Evolutionary conservation across 2,329 filamentous ascomycete species (phyloP).

Genomic region (Diplocarpon mali): DNA sequence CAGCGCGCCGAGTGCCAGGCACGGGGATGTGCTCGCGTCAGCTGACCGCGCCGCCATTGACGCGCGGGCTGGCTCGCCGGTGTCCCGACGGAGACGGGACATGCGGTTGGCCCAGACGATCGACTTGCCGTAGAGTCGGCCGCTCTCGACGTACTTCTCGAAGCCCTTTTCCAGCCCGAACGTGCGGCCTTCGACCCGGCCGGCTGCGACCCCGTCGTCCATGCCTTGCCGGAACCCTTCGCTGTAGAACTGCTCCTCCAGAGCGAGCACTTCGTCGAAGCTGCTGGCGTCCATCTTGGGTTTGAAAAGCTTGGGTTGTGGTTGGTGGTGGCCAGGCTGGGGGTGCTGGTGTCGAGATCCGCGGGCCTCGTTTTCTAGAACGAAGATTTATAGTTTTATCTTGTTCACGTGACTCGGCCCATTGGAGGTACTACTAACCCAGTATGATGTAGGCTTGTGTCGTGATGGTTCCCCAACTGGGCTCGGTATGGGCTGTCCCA

Average conservation of each 20-base stretch:
- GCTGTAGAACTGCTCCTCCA: slow-evolving; percentile 64
- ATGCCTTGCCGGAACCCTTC: slow-evolving; percentile 70
- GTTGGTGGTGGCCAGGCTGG: neutral
- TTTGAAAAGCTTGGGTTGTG: slow-evolving; percentile 1
- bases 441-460: no score
- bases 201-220: slow-evolving; percentile 64
- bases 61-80: neutral
- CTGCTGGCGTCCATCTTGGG: slow-evolving; percentile 17
- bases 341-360: neutral
- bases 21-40: neutral
- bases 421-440: no score
- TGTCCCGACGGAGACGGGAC: slow-evolving; percentile 20
- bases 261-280: slow-evolving; percentile 38
- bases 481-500: no score
- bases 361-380: no score
- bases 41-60: neutral
- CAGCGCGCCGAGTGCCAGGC: slow-evolving; percentile 33
- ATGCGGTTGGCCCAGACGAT: slow-evolving; percentile 75
- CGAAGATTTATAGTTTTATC: no score
- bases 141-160: slow-evolving; percentile 79
- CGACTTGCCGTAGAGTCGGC: slow-evolving; percentile 65
- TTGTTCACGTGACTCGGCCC: no score
- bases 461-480: no score
- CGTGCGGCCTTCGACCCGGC: slow-evolving; percentile 76
- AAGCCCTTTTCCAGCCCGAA: slow-evolving; percentile 90